Percentiles rank a stretch among this genome's conserved stretches.
These are phyloP conservation scores for Linnemannia schmuckeri DNA, from an alignment of 192 early-diverging fungal species.

Conservation along the genomic window DNA sequence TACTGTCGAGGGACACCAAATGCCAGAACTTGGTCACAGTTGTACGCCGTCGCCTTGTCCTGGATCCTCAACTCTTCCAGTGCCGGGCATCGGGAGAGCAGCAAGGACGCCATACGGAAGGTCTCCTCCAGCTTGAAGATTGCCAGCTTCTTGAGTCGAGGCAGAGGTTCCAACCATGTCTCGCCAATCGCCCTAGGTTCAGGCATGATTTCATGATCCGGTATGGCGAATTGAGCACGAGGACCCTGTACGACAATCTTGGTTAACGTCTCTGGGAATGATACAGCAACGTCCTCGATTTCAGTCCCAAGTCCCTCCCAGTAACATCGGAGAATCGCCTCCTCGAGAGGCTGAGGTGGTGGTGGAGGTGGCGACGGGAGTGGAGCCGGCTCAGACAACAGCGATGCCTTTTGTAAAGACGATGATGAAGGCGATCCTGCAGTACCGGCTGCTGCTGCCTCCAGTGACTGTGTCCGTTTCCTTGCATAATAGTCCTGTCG, in stretches of 20 bases:
- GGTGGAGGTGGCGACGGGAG: not conserved
- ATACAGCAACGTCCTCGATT: constrained; percentile 1
- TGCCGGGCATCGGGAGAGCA: not conserved
- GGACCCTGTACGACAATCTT: not conserved
- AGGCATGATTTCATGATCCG: not conserved
- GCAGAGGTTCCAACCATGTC: not conserved
- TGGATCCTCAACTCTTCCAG: constrained; percentile 20
- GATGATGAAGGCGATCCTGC: not conserved
- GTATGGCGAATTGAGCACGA: not conserved
- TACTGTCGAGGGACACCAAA: not conserved
- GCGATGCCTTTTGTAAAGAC: not conserved
- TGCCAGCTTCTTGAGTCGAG: not conserved
- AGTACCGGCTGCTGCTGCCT: not conserved
- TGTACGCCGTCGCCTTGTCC: not conserved
- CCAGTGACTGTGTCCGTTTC: not conserved
- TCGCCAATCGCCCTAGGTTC: not conserved
- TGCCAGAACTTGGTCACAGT: not conserved
- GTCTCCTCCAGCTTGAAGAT: not conserved
- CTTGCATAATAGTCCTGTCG: not conserved
- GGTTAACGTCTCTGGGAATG: constrained; percentile 10
- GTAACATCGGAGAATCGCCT: not conserved
- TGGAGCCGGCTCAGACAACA: not conserved
- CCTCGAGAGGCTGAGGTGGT: not conserved
- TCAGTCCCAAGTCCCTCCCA: not conserved
- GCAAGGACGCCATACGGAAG: not conserved